phyloP scores from a whole-genome alignment of 2,329 filamentous ascomycete genomes.

The Drechslerella coelobrocha region DNA sequence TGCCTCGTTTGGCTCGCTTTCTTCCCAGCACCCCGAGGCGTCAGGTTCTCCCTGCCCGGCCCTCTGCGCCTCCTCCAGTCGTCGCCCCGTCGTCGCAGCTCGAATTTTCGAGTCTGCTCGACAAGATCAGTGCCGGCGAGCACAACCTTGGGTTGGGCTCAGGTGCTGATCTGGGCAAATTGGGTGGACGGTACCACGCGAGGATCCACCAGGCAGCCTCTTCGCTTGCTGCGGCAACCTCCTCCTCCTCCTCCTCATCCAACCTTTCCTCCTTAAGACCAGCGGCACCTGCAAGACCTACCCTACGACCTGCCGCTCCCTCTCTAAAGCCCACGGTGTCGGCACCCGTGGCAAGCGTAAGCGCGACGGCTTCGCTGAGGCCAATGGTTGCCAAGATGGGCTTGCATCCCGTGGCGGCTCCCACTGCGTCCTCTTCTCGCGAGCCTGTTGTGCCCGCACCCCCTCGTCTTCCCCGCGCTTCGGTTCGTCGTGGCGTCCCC shows the following conservation, averaged over 20 bases:
- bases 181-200: background rate
- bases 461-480: too few relatives aligned
- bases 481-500: background rate
- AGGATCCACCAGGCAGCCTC: background rate
- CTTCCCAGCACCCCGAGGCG: slow-evolving; percentile 1
- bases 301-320: background rate
- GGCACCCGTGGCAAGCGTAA: background rate
- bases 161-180: background rate
- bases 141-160: background rate
- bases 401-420: too few relatives aligned
- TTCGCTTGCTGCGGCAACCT: background rate
- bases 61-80: background rate
- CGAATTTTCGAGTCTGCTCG: background rate
- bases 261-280: background rate
- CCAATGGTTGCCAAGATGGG: too few relatives aligned
- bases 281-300: background rate
- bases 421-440: slow-evolving; percentile 1
- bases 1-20: slow-evolving; percentile 5
- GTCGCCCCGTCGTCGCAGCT: background rate
- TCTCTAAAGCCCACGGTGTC: background rate
- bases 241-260: background rate
- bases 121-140: slow-evolving; percentile 3
- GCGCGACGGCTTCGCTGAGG: background rate
- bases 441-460: background rate
- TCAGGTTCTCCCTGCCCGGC: background rate